phyloP scores from a whole-genome alignment of 257 asterid species.

The Solanum bulbocastanum region DNA sequence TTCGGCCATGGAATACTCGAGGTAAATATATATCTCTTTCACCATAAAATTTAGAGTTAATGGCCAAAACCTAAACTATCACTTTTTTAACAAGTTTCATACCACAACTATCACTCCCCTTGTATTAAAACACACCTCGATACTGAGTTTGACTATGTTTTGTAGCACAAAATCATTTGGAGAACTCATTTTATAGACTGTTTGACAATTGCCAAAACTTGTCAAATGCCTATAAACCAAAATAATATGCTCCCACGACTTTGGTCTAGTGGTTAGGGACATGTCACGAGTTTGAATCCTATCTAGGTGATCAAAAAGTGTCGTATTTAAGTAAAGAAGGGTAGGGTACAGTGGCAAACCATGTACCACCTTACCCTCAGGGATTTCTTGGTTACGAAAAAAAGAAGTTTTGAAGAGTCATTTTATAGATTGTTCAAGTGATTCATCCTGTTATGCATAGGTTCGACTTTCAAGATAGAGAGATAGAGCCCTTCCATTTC shows the following conservation, averaged over 20 bases:
- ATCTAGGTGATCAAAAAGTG: neutral
- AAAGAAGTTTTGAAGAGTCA: neutral
- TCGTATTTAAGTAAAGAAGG: neutral
- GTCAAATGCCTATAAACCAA: neutral
- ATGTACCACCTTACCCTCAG: neutral
- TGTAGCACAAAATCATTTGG: neutral
- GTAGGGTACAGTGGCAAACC: neutral
- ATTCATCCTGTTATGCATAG: neutral
- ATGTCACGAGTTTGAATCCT: neutral
- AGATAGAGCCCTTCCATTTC: neutral
- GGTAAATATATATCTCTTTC: conserved; percentile 23
- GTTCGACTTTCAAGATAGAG: neutral
- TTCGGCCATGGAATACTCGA: conserved; percentile 92
- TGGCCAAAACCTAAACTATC: neutral
- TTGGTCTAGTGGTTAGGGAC: neutral
- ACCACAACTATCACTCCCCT: neutral
- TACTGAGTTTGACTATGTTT: neutral
- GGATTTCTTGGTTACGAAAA: neutral
- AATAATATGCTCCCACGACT: neutral
- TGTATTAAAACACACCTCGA: neutral
- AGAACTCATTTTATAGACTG: neutral
- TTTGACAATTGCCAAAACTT: neutral
- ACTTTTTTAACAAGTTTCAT: neutral
- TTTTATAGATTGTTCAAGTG: neutral
- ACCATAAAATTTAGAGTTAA: neutral